phyloP scores from a whole-genome alignment of 805 yeast species.

The Yamadazyma insecticola region DNA sequence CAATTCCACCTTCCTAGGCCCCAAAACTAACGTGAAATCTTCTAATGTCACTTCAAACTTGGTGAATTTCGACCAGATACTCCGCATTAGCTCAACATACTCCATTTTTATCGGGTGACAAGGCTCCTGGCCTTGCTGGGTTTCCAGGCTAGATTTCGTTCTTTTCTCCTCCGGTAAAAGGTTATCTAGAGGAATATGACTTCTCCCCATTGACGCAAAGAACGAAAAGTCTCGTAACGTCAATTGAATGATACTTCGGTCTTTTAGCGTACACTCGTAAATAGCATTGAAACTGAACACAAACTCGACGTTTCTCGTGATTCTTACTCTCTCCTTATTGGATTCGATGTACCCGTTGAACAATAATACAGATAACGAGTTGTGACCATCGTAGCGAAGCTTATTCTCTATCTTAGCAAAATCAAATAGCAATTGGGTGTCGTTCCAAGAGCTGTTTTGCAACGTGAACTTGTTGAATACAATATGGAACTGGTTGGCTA shows the following conservation, averaged over 20 bases:
- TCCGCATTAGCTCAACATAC: slow-evolving; percentile 2
- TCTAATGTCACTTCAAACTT: slow-evolving; percentile 18
- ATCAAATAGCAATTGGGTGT: slow-evolving; percentile 16
- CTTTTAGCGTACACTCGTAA: slow-evolving; percentile 11
- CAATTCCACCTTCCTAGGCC: slow-evolving; percentile 12
- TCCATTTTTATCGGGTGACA: slow-evolving; percentile 9
- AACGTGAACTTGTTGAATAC: slow-evolving; percentile 16
- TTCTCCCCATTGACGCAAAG: slow-evolving; percentile 13
- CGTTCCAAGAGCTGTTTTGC: slow-evolving; percentile 4
- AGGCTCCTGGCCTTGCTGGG: neutral
- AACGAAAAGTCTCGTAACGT: slow-evolving; percentile 12
- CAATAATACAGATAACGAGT: slow-evolving; percentile 12
- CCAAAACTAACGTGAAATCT: slow-evolving; percentile 18
- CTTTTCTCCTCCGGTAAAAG: too few species aligned
- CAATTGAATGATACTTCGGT: slow-evolving; percentile 7
- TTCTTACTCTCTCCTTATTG: slow-evolving; percentile 12
- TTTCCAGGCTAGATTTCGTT: neutral
- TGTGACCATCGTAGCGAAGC: slow-evolving; percentile 12
- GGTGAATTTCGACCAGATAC: slow-evolving; percentile 9
- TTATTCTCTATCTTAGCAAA: slow-evolving; percentile 18
- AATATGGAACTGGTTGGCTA: slow-evolving; percentile 21
- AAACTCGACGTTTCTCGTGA: slow-evolving; percentile 23
- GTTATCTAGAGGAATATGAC: slow-evolving; percentile 15
- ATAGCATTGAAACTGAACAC: slow-evolving; percentile 17
- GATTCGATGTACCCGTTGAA: slow-evolving; percentile 17